Conservation (phyloP, 2,329 filamentous ascomycete species). For the Chalaropsis thielavioides region DNA sequence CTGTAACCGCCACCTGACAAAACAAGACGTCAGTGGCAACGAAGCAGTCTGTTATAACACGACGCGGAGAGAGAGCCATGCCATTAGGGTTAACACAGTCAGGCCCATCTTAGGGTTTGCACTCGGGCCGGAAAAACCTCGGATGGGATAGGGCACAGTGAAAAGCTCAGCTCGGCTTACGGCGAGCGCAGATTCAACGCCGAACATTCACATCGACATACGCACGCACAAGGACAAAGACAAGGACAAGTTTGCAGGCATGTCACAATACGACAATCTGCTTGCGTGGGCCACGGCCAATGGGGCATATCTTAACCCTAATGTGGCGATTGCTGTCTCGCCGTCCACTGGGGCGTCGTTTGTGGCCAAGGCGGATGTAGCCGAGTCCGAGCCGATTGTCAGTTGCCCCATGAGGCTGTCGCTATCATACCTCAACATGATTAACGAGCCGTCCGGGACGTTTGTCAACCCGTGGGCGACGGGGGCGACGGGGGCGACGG, state of each 20-base stretch:
- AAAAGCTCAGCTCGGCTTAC: not conserved
- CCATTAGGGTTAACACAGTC: too few relatives aligned
- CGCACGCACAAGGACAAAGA: not conserved
- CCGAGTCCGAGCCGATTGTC: constrained; percentile 33
- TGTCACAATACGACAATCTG: constrained; percentile 23
- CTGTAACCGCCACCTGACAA: too few relatives aligned
- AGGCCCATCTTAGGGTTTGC: not conserved
- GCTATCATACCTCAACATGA: constrained; percentile 45
- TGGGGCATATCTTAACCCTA: constrained; percentile 35
- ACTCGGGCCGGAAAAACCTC: not conserved
- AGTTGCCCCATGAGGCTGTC: constrained; percentile 38
- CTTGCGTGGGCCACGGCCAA: constrained; percentile 34
- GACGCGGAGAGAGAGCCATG: too few relatives aligned
- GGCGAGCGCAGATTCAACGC: too few relatives aligned
- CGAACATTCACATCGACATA: too few relatives aligned
- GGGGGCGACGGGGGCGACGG: not conserved
- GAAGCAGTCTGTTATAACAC: too few relatives aligned
- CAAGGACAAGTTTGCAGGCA: not conserved
- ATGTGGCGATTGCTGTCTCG: constrained; percentile 39
- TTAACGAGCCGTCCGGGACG: constrained; percentile 23
- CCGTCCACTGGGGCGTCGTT: constrained; percentile 39
- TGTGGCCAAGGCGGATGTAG: constrained; percentile 29
- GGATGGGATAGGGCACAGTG: not conserved
- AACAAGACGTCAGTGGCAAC: too few relatives aligned
- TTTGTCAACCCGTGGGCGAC: constrained; percentile 17